Base-by-base conservation (phyloP, 2,329 filamentous ascomycete genomes). In the Tothia fuscella region DNA sequence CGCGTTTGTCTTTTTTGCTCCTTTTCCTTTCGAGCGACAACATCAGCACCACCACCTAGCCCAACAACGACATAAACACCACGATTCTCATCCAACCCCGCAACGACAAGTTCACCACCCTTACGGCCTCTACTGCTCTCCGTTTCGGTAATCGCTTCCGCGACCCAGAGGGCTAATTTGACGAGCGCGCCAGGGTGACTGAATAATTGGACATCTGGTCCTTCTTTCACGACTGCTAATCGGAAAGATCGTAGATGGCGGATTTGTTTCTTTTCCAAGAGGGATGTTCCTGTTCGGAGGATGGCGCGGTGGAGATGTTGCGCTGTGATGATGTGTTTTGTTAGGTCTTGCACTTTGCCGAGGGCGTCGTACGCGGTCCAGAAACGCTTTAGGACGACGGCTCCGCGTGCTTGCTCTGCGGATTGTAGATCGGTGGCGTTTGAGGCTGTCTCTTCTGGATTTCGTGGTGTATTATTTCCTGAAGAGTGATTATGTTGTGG, bases 221-320 rank as follows among this genome's bases (percentile, higher is more conserved):
- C 87, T 54, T 96, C 91, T 57, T 93, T 94, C 51, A 98, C 87
- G 3, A 96, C 82, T 25, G 84, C 93, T 72, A 98, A 87, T 38
- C 91, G 83, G 59, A 96, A 98, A 1, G 89, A 83, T 36, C 86
- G 78, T 13, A 98, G 69, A 58, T 95, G 87, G 28, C 86, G 83
- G 56, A 98, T 93, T 53, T 95, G 88, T 45, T 83, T 81, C 64
- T 98, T 98, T 50, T 86, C 84, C 46, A 98, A 82, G 21, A 98
- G 71, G 0, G 84, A 81, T 1, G 87, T 93, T 28, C 91, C 91
- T 0, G 89, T 94, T 36, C 86, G 82, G 47, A 95, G 83, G 47
- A 98, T 96, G 30, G 91, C 88, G 26, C 85, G 79, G 59, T 95
- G 84, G 1, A 98, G 73, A 53, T 88, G 81, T 57, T 94, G 87